Evolutionary conservation across 2,329 filamentous ascomycete genomes (phyloP).

Genomic region (Xylaria sp.): DNA sequence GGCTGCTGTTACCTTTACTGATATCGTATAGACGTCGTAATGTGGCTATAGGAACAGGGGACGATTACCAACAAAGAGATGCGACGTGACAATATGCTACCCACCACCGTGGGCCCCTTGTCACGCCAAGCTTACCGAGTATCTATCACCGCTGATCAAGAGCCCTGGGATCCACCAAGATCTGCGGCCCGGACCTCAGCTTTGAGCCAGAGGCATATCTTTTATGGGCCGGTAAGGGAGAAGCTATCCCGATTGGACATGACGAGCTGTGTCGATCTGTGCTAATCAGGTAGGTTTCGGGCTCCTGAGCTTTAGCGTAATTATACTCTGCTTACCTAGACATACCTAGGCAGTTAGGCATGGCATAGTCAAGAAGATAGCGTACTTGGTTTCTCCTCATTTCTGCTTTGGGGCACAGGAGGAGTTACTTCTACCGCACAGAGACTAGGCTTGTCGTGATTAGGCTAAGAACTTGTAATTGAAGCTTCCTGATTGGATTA

Average conservation of each 20-base stretch:
- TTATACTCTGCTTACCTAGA: not conserved
- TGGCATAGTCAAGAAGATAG: not conserved
- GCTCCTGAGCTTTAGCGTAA: slow-evolving; percentile 3
- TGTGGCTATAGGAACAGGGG: not conserved
- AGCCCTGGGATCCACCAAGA: slow-evolving; percentile 7
- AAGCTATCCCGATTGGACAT: slow-evolving; percentile 20
- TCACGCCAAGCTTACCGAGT: slow-evolving; percentile 3
- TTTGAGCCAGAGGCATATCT: slow-evolving; percentile 20
- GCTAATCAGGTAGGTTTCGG: slow-evolving; percentile 16
- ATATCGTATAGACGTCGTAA: not conserved
- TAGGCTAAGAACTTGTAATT: slow-evolving; percentile 2
- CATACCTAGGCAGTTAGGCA: not conserved
- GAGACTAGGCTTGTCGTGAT: not conserved
- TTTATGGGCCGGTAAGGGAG: slow-evolving; percentile 3
- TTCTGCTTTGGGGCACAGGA: slow-evolving; percentile 8
- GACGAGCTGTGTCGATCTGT: slow-evolving; percentile 1
- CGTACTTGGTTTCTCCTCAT: not conserved
- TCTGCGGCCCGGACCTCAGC: slow-evolving; percentile 27
- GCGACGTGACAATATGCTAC: not conserved
- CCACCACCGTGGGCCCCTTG: not conserved
- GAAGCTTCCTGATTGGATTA: slow-evolving; percentile 8
- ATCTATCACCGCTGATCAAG: not conserved
- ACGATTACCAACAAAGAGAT: not conserved
- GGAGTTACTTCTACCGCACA: not conserved
- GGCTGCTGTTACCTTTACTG: not conserved